These are phyloP conservation scores for Naganishia vishniacii DNA, from an alignment of 768 basidiomycete species.

Conservation along the genomic window DNA sequence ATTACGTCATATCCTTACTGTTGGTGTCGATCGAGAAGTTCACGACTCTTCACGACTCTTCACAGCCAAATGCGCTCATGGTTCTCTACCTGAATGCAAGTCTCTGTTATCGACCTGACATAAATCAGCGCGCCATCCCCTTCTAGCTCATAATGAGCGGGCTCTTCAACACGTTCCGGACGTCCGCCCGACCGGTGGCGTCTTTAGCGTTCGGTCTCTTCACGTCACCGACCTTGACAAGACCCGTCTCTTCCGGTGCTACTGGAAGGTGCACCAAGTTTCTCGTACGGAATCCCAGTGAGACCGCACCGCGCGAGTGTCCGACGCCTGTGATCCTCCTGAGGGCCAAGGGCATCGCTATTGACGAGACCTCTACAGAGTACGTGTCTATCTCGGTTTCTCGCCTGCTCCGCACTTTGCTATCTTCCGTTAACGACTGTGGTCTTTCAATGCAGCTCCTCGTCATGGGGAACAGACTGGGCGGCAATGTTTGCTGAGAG, in stretches of 20 bases:
- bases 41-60: too few relatives aligned
- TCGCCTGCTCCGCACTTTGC: neutral
- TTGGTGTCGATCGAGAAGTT: too few relatives aligned
- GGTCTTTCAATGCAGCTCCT: neutral
- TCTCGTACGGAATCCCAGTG: constrained; percentile 34
- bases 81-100: too few relatives aligned
- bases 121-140: neutral
- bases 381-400: neutral
- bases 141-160: constrained; percentile 12
- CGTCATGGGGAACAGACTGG: constrained; percentile 30
- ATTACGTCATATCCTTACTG: too few relatives aligned
- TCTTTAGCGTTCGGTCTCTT: constrained; percentile 26
- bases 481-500: constrained; percentile 44
- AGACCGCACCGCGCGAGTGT: constrained; percentile 35
- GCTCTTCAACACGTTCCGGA: constrained; percentile 17
- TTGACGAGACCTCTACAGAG: constrained; percentile 19
- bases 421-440: neutral
- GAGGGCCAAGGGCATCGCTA: constrained; percentile 30
- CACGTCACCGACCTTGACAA: constrained; percentile 24
- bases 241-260: constrained; percentile 9
- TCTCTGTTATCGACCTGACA: neutral
- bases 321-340: constrained; percentile 42
- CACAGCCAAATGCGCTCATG: too few relatives aligned
- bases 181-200: constrained; percentile 20
- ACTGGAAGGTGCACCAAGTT: constrained; percentile 31